Evolutionary conservation across 306 rosid species (phyloP), one percentile per base, ranked within the genome.

Genomic region (Morella rubra): DNA sequence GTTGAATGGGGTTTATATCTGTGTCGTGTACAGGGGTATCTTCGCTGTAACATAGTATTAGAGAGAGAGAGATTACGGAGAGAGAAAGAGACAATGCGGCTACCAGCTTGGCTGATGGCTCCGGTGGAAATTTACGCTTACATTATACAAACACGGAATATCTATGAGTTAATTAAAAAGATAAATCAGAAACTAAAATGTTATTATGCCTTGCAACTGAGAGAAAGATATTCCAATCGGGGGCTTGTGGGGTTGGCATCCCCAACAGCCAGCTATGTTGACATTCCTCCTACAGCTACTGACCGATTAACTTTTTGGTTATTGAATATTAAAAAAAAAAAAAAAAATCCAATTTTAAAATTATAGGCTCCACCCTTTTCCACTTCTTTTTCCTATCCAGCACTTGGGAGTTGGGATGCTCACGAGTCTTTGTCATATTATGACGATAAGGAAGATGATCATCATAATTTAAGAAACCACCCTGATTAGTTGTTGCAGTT

Each of bases 191-290:
- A 27, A 27, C 32, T 27, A 1, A 27, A 0, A 18, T 7, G 8
- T 19, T 5, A 19, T 22, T 27, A 2, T 32, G 9, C 13, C 0
- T 19, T 8, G n/a, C 9, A 65, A 16, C 46, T 24, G 75, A 81
- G 79, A 81, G 69, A 80, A 75, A 75, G 83, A 74, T 80, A 87
- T 86, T 80, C 89, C 76, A 82, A 85, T 88, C 72, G 62, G 88
- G 75, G 78, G 77, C 71, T 77, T 81, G 90, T 87, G 87, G 91
- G 95, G 97, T 86, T 83, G 87, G 76, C 54, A 85, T 82, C 91
- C 88, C 90, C 90, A 87, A 89, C 89, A 84, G 90, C 97, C 96
- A 93, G 98, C 97, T 88, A 91, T 84, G 90, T 91, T 89, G 98
- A 91, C 96, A 83, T 91, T 85, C 87, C 96, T 88, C 83, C 89